These are phyloP conservation scores for Cytospora chrysosperma DNA, from an alignment of 2,329 filamentous ascomycete genomes.

Conservation along the genomic window DNA sequence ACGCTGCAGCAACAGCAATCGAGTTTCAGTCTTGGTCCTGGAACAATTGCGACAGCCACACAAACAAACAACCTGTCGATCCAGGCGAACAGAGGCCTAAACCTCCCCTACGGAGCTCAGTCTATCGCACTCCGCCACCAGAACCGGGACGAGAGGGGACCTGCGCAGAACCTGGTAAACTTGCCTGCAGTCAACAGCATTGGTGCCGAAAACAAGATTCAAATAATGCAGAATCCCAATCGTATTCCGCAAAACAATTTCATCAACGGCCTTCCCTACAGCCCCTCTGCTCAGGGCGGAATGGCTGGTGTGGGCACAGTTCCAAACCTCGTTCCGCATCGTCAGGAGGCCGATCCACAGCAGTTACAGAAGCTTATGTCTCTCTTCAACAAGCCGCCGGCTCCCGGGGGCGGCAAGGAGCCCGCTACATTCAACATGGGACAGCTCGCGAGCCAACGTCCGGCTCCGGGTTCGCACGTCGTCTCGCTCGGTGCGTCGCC, in stretches of 20 bases:
- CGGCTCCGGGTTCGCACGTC: neutral
- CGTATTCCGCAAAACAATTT: neutral
- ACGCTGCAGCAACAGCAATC: conserved; percentile 15
- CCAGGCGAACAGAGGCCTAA: conserved; percentile 32
- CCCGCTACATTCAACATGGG: conserved; percentile 28
- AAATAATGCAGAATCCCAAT: neutral
- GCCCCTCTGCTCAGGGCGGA: conserved; percentile 15
- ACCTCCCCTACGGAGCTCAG: conserved; percentile 16
- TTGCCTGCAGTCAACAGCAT: conserved; percentile 4
- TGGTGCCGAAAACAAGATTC: neutral
- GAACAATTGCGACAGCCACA: conserved; percentile 30
- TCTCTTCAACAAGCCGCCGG: conserved; percentile 56
- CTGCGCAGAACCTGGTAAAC: neutral
- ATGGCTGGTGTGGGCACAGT: conserved; percentile 30
- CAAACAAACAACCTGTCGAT: conserved; percentile 34
- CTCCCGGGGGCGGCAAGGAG: conserved; percentile 34
- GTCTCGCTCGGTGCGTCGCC: conserved; percentile 10
- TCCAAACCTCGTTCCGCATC: conserved; percentile 32
- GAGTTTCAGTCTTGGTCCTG: conserved; percentile 10
- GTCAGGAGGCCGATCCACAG: conserved; percentile 39
- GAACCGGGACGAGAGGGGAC: neutral
- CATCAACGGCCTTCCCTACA: conserved; percentile 10
- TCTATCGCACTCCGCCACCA: conserved; percentile 9
- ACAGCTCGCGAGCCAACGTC: neutral
- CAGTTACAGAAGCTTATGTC: conserved; percentile 54